Percentiles rank a stretch among this genome's conserved stretches.
These are phyloP conservation scores for Pseudohyphozyma bogoriensis DNA, from an alignment of 768 basidiomycete genomes.

Conservation along the genomic window DNA sequence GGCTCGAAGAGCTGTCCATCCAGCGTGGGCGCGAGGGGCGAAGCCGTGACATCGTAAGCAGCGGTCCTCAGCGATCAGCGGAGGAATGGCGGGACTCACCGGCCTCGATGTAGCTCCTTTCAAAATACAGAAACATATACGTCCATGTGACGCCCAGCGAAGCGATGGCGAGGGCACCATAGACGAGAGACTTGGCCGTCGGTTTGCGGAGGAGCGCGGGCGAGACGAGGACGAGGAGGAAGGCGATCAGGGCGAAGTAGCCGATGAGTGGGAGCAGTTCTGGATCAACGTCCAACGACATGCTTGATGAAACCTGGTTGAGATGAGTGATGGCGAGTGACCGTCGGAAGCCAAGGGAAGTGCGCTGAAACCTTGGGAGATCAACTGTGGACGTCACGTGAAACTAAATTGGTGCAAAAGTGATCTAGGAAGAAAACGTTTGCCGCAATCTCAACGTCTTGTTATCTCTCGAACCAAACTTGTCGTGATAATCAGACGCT, in stretches of 20 bases:
- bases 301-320: too few species aligned
- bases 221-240: neutral
- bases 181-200: neutral
- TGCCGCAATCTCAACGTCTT: too few species aligned
- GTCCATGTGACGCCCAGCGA: conserved; percentile 23
- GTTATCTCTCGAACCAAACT: too few species aligned
- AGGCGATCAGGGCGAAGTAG: conserved; percentile 15
- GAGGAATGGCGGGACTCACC: neutral
- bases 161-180: conserved; percentile 1
- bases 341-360: too few species aligned
- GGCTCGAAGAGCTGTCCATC: neutral
- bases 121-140: conserved; percentile 27
- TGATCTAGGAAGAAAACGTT: too few species aligned
- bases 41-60: neutral
- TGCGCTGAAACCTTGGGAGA: too few species aligned
- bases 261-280: conserved; percentile 16
- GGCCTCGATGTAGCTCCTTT: conserved; percentile 1
- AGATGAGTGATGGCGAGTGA: too few species aligned
- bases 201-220: neutral
- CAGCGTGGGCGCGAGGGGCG: neutral
- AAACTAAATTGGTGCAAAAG: too few species aligned
- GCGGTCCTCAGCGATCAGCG: neutral
- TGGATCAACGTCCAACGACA: neutral
- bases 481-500: too few species aligned
- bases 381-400: too few species aligned